A percentile compares a stretch with the other conserved stretches of the same genome.
Evolutionary conservation across 2,329 filamentous ascomycete genomes (phyloP).

Genomic region (Fusarium sp.): DNA sequence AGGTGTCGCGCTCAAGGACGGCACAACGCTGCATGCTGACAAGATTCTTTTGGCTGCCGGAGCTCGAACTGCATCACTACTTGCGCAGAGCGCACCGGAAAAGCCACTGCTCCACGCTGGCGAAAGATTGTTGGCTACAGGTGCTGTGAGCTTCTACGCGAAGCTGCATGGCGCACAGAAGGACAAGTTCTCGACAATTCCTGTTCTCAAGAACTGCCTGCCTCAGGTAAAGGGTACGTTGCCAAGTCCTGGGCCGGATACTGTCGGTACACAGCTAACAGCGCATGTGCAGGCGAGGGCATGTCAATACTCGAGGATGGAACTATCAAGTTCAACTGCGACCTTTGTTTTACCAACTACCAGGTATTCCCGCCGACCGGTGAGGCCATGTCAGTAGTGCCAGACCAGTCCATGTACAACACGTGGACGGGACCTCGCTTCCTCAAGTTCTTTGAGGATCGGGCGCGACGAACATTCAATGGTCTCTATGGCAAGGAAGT

Average conservation of each 20-base stretch:
- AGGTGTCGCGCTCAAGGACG: conserved; percentile 64
- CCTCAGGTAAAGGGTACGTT: conserved; percentile 57
- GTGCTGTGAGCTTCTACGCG: conserved; percentile 60
- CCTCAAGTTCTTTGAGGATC: conserved; percentile 59
- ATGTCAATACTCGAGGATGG: conserved; percentile 61
- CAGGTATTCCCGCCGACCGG: conserved; percentile 60
- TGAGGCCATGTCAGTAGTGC: conserved; percentile 65
- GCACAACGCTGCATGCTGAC: conserved; percentile 61
- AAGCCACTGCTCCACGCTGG: conserved; percentile 65
- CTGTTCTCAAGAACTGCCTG: conserved; percentile 64
- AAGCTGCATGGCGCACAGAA: conserved; percentile 59
- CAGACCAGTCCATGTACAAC: conserved; percentile 58
- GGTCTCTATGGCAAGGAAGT: conserved; percentile 59
- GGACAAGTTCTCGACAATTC: conserved; percentile 61
- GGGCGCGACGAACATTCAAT: conserved; percentile 54
- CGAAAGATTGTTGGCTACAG: conserved; percentile 67
- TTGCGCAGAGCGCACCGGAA: conserved; percentile 64
- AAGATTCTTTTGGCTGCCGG: conserved; percentile 68
- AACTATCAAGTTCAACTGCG: conserved; percentile 72
- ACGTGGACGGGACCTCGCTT: conserved; percentile 56
- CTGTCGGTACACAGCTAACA: conserved; percentile 24
- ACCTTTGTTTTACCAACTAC: conserved; percentile 69
- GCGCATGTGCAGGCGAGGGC: conserved; percentile 53
- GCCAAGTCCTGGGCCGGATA: conserved; percentile 14
- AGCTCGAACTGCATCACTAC: conserved; percentile 66